Evolutionary conservation across 495 filamentous ascomycete species (phyloP), one percentile per base, ranked within the genome.

Genomic region (Hyaloscypha finlandica): DNA sequence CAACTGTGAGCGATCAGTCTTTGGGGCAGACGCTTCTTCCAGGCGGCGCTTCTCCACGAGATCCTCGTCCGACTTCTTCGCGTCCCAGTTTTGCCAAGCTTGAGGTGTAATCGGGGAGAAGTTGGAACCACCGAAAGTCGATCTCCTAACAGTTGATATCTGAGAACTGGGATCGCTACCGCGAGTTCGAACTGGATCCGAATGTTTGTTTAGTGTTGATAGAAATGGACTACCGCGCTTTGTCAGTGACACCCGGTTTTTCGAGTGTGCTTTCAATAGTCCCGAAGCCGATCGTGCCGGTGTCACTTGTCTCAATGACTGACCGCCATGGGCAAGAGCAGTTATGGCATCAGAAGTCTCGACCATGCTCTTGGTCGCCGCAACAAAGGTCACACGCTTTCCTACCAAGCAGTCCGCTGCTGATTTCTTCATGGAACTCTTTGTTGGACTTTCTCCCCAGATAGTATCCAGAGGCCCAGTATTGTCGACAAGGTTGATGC

Each of bases 21-120:
- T 59, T 37, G 29, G 29, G 14, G 29, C n/a, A 20, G 31, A 29
- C 3, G 56, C n/a, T 32, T 51, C 61, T 33, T 65, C 52, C 11
- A 31, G 20, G 29, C 20, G 16, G 3, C 12, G 42, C 20, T 56
- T n/a, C 25, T 65, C 59, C 3, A 16, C 58, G n/a, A 59, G 25
- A 29, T 59, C 37, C 1, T 53, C 56, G 51, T 71, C 69, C 2
- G 61, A 45, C 60, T 68, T 62, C 62, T 66, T 52, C 3, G 69
- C 65, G 55, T 71, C 59, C 69, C 69, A 71, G 22, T 58, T 33
- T 22, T 63, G 31, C 69, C 69, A 71, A 32, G 30, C 11, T 37
- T 37, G 8, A 37, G 16, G 51, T 1, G 6, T 53, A 51, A 52
- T 25, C 45, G 12, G 30, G 3, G 8, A 48, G 42, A 14, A 11